Evolutionary conservation across 108 stramenopile species (phyloP), one percentile per base, ranked within the genome.

Genomic region (Fistulifera pelliculosa): DNA sequence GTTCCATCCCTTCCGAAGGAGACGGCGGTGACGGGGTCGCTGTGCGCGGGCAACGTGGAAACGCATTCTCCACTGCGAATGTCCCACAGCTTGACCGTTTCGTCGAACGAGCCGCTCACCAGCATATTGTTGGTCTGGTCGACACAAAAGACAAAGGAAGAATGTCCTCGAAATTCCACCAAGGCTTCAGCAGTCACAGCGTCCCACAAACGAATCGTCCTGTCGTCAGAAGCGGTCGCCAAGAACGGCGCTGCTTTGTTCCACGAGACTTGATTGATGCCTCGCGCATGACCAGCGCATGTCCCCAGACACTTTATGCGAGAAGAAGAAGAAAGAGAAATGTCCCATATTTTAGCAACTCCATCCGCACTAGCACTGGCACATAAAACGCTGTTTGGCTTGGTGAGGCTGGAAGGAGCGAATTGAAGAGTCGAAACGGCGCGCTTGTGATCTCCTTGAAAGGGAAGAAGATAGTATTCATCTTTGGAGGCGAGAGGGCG

Each of bases 21-120:
- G 11, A 94, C 95, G 0, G 80, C 76, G 1, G 95, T 95, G 11
- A 98, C 94, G 15, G 97, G 97, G 72, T 98, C 94, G 19, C 87
- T 85, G 69, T 98, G 97, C 0, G 94, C 93, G 11, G 93, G 90
- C 40, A 98, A 61, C 15, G 95, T 95, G 35, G 73, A 69, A 0
- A 98, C 80, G 61, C 91, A 93, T 17, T 90, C 87, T 1, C 95
- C 95, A 23, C 74, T 76, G 0, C 96, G 80, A 3, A 95, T 71
- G 64, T 98, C 97, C 95, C 95, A 98, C 7, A 98, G 48, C 55
- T 94, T 90, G 24, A 98, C 95, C 2, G 88, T 96, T 58, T 95
- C 94, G 58, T 98, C 95, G 60, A 87, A 95, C 31, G 75, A 75
- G 1, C 97, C 97, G 18, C 72, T 65, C 11, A 71, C 88, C 41